A percentile compares a stretch with the other conserved stretches of the same genome.
Evolutionary conservation across 805 yeast species (phyloP).

Genomic region (Schwanniomyces pseudopolymorphus): DNA sequence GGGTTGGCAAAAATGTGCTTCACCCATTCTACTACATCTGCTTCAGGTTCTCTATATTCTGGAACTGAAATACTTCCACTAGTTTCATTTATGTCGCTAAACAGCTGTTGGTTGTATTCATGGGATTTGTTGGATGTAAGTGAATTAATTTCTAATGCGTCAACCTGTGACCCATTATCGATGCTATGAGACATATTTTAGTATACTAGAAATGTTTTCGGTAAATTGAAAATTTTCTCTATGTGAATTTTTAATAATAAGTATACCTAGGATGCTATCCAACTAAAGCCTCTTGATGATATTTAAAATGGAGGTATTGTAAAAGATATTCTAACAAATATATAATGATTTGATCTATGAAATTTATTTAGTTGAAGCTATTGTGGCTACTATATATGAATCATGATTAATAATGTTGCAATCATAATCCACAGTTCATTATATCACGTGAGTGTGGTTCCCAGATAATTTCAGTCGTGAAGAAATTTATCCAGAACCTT

Average conservation of each 20-base stretch:
- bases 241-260: too few species aligned
- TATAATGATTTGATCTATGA: background rate
- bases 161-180: background rate
- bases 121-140: conserved; percentile 7
- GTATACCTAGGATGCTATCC: background rate
- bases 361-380: background rate
- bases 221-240: background rate
- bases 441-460: conserved; percentile 19
- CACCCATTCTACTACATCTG: conserved; percentile 33
- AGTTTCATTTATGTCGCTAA: conserved; percentile 5
- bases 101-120: conserved; percentile 10
- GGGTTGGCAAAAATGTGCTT: conserved; percentile 37
- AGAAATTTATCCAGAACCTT: background rate
- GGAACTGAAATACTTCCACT: conserved; percentile 24
- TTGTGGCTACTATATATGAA: conserved; percentile 1
- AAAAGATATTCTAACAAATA: background rate
- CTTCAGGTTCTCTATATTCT: conserved; percentile 33
- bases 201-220: too few species aligned
- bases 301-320: background rate
- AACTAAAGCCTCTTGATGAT: background rate
- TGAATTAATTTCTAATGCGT: background rate
- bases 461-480: background rate
- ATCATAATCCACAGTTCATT: conserved; percentile 21
- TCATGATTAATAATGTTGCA: conserved; percentile 10
- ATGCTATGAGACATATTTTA: background rate